Conservation (phyloP, 2,329 filamentous ascomycete genomes). For the Ophiostoma ulmi region DNA sequence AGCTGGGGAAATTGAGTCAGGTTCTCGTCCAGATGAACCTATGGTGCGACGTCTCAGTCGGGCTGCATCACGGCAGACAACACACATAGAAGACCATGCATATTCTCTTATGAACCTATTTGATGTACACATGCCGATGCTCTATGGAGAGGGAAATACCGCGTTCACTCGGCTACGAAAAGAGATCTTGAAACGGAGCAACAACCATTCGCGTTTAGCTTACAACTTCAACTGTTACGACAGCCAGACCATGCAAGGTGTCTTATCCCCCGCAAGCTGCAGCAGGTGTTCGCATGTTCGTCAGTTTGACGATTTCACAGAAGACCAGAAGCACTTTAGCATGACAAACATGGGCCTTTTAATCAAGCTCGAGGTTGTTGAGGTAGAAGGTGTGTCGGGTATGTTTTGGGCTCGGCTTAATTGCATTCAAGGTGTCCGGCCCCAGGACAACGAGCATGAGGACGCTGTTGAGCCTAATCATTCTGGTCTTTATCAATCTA, state of each 20-base stretch:
- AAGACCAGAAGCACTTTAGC: background rate
- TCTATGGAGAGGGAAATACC: background rate
- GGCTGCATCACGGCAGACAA: background rate
- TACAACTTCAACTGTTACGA: background rate
- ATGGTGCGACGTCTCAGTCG: background rate
- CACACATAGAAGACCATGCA: background rate
- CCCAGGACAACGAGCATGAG: too few relatives aligned
- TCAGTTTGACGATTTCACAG: background rate
- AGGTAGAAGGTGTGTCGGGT: background rate
- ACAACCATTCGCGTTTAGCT: background rate
- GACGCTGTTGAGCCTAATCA: too few relatives aligned
- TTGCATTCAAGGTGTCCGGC: background rate
- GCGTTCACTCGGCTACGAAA: background rate
- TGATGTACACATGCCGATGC: background rate
- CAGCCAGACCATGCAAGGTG: too few relatives aligned
- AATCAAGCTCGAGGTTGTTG: background rate
- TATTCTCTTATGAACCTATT: background rate
- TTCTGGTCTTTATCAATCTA: too few relatives aligned
- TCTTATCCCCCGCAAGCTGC: background rate
- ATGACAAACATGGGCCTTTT: background rate
- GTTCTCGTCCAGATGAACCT: background rate
- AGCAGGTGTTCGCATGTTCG: background rate
- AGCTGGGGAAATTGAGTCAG: too few relatives aligned
- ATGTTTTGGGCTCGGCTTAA: background rate
- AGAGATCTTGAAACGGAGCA: background rate